These are phyloP conservation scores for Geotrichum klebahnii DNA, from an alignment of 1,139 yeast species.

Conservation along the genomic window DNA sequence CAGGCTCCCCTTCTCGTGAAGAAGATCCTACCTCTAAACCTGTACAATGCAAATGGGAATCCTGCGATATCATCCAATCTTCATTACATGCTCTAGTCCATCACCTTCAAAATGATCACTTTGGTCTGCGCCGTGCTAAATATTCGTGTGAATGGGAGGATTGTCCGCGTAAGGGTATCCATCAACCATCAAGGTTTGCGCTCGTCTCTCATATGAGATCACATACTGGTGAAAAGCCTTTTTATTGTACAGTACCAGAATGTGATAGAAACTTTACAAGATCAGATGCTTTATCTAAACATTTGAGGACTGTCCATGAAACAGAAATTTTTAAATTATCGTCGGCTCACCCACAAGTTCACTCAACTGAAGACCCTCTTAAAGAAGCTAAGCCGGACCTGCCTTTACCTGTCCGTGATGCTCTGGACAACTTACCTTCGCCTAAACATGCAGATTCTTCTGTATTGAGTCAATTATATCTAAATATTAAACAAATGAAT, in stretches of 20 bases:
- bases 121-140: conserved; percentile 42
- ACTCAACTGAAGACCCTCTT: conserved; percentile 18
- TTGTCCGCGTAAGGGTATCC: conserved; percentile 52
- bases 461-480: too few relatives aligned
- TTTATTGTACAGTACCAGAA: conserved; percentile 65
- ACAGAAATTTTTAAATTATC: conserved; percentile 33
- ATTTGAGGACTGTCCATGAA: conserved; percentile 60
- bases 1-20: conserved; percentile 19
- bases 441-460: too few relatives aligned
- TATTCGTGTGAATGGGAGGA: conserved; percentile 62
- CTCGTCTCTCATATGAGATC: conserved; percentile 59
- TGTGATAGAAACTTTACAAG: conserved; percentile 59
- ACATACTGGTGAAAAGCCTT: conserved; percentile 67
- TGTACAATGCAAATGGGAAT: conserved; percentile 41
- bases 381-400: conserved; percentile 16
- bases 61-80: conserved; percentile 34
- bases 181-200: conserved; percentile 58
- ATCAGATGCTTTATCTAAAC: conserved; percentile 61
- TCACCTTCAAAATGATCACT: conserved; percentile 42
- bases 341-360: conserved; percentile 13
- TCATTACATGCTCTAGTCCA: conserved; percentile 39
- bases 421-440: too few relatives aligned
- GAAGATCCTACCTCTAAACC: conserved; percentile 21
- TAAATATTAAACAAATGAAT: conserved; percentile 30
- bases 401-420: conserved; percentile 15